Base-by-base conservation (phyloP, 345 rosid genomes). In the Eucalyptus urophylla region DNA sequence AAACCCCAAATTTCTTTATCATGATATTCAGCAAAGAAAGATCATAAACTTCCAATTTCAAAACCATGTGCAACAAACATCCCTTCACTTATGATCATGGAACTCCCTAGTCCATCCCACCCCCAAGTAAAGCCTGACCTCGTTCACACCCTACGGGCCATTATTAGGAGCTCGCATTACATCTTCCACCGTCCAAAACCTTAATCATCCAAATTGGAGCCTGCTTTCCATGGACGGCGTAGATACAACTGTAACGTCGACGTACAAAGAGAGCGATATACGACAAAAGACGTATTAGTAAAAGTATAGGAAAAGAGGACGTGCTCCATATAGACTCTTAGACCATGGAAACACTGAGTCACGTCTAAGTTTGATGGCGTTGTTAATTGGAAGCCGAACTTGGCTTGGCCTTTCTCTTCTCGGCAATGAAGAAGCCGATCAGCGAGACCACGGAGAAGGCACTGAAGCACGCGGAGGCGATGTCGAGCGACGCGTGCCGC, bases 391-490 rank as follows among this genome's bases (percentile, higher is more conserved):
- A 58, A 51, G 88, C 67, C 13, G 67, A 88, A 67, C 87, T 86
- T 49, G 80, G 19, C 81, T 80, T 94, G 9, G 80, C 95, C 92
- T 89, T 93, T 37, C 93, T 93, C 93, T 96, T 94, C 94, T 96
- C 97, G 2, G 33, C 37, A 17, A 27, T 14, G 93, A 95, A 94
- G 92, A 96, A 94, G 15, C 91, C 94, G 49, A 90, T n/a, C 90
- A 96, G 88, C 37, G 98, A 58, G 22, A 94, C 88, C 1, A 96
- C 80, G 1, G 98, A 92, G 95, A 96, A 96, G 72, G 90, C 96
- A 89, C 97, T 95, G 93, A 97, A 97, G 91, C 94, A 94, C 19
- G 88, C 62, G 2, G 97, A 92, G 56, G 95, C 95, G 43, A 95
- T 89, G 86, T 95, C 97, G 1, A 97, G 91, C 2, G 94, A 90